Percentiles rank a stretch among this genome's conserved stretches.
phyloP scores from a whole-genome alignment of 2,329 filamentous ascomycete genomes.

The Aspergillus sojae region DNA sequence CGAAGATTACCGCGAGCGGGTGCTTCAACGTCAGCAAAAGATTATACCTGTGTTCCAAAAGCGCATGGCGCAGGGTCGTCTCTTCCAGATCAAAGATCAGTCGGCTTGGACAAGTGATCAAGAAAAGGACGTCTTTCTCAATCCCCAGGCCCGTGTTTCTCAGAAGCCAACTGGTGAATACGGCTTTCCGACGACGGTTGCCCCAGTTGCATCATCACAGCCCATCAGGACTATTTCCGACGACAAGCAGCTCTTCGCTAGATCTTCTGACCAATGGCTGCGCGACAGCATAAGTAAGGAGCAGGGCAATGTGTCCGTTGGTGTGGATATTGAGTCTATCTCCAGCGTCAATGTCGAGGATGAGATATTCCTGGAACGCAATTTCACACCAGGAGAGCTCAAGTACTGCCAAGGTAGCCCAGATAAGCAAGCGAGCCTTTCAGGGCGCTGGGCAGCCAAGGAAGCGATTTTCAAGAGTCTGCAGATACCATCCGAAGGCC shows the following conservation, averaged over 20 bases:
- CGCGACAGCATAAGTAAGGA: neutral
- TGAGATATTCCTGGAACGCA: neutral
- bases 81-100: neutral
- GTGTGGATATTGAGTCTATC: neutral
- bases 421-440: neutral
- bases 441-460: neutral
- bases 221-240: neutral
- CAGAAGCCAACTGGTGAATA: neutral
- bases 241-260: neutral
- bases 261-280: neutral
- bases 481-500: neutral
- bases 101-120: neutral
- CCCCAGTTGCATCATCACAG: neutral
- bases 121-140: neutral
- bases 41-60: neutral
- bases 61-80: neutral
- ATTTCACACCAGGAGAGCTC: neutral
- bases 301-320: neutral
- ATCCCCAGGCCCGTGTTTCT: neutral
- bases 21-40: neutral
- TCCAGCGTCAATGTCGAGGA: neutral
- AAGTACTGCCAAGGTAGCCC: neutral
- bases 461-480: neutral
- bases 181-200: neutral
- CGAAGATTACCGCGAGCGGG: neutral